Evolutionary conservation across 306 rosid species (phyloP).

Genomic region (Rubus idaeus): DNA sequence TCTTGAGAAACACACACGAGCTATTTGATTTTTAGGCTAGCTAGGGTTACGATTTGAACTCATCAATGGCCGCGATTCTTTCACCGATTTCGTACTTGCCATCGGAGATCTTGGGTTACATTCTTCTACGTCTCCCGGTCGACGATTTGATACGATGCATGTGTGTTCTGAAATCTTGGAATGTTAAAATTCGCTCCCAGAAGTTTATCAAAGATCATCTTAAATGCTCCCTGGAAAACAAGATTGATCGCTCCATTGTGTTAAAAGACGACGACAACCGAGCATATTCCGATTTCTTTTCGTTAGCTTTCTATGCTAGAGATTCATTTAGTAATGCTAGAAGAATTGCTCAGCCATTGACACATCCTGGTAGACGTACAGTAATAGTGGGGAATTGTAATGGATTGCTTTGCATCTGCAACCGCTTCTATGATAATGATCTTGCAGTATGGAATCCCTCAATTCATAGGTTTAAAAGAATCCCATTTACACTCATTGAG

Average conservation of each 20-base stretch:
- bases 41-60: too few relatives aligned
- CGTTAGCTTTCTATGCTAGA: background rate
- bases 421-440: too few relatives aligned
- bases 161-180: background rate
- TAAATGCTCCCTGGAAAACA: background rate
- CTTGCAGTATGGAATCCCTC: background rate
- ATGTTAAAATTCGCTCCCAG: background rate
- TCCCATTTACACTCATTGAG: background rate
- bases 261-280: background rate
- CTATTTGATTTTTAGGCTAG: too few relatives aligned
- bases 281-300: background rate
- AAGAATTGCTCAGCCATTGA: background rate
- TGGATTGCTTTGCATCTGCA: background rate
- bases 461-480: background rate
- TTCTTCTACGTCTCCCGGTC: background rate
- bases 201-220: background rate
- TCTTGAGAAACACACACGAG: too few relatives aligned
- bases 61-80: background rate
- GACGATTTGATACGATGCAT: background rate
- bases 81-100: background rate
- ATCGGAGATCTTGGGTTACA: background rate
- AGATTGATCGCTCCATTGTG: background rate
- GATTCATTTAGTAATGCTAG: background rate
- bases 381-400: background rate
- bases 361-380: background rate